Conservation (phyloP, 2,329 filamentous ascomycete species). For the Trichoderma simmonsii region DNA sequence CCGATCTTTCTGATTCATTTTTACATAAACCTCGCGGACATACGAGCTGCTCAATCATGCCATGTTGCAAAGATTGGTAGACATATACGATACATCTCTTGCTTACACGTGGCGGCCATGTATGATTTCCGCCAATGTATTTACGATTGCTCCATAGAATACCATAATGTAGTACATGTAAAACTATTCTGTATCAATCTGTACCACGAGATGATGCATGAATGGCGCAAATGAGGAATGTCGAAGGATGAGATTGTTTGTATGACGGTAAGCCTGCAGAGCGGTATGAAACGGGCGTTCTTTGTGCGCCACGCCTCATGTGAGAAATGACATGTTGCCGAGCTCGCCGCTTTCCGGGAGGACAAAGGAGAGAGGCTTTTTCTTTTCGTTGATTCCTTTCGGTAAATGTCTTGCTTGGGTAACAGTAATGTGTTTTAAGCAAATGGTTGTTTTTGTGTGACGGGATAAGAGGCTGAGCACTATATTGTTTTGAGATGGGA, state of each 20-base stretch:
- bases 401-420: neutral
- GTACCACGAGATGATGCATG: neutral
- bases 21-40: neutral
- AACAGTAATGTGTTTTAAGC: neutral
- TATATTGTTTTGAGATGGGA: neutral
- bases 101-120: neutral
- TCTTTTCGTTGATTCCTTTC: neutral
- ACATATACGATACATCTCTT: neutral
- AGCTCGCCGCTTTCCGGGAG: neutral
- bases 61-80: neutral
- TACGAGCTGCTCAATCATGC: neutral
- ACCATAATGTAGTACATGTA: neutral
- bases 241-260: neutral
- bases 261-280: neutral
- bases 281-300: neutral
- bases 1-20: neutral
- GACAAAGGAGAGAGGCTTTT: neutral
- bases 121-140: neutral
- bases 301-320: neutral
- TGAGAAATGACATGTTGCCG: neutral
- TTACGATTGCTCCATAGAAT: neutral
- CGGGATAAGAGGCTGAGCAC: neutral
- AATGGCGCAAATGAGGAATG: neutral
- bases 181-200: neutral
- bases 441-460: neutral